A percentile compares a stretch with the other conserved stretches of the same genome.
phyloP scores from a whole-genome alignment of 2,329 filamentous ascomycete genomes.

The Neophaeococcomyces aloes region DNA sequence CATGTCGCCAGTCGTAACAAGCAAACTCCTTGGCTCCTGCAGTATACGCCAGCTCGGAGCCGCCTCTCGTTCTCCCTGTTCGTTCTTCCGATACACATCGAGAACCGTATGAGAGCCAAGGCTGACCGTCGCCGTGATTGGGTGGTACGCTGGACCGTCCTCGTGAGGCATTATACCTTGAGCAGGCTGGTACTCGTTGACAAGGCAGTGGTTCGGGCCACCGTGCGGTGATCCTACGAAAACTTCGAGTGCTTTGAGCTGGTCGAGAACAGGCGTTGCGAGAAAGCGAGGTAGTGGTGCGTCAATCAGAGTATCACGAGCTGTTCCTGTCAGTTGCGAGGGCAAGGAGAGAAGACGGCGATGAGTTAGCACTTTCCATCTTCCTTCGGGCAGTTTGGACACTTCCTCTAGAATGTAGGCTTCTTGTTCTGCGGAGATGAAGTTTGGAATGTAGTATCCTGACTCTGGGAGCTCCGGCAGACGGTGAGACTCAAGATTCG shows the following conservation, averaged over 20 bases:
- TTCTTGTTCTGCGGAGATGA: constrained; percentile 70
- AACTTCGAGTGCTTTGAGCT: constrained; percentile 38
- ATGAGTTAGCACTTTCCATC: constrained; percentile 81
- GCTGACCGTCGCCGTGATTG: constrained; percentile 83
- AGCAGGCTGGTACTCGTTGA: constrained; percentile 82
- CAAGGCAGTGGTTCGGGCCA: constrained; percentile 76
- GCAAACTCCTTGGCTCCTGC: constrained; percentile 69
- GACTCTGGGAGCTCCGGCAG: constrained; percentile 43
- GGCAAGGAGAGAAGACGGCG: constrained; percentile 87
- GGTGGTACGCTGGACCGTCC: constrained; percentile 78
- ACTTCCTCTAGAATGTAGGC: constrained; percentile 56
- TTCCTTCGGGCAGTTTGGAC: constrained; percentile 55
- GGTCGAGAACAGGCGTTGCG: constrained; percentile 55
- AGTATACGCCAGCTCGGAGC: constrained; percentile 49
- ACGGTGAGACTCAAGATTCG: not conserved
- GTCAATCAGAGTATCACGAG: constrained; percentile 57
- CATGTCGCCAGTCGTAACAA: constrained; percentile 45
- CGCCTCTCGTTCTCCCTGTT: constrained; percentile 16
- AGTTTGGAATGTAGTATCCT: constrained; percentile 78
- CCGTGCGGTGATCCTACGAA: constrained; percentile 59
- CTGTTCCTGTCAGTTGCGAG: constrained; percentile 60
- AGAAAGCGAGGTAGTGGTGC: constrained; percentile 66
- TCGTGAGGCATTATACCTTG: constrained; percentile 98
- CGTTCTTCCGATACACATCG: constrained; percentile 56
- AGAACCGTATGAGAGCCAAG: constrained; percentile 68